Evolutionary conservation across 495 filamentous ascomycete species (phyloP), one percentile per base, ranked within the genome.

Genomic region (Aspergillus panamensis): DNA sequence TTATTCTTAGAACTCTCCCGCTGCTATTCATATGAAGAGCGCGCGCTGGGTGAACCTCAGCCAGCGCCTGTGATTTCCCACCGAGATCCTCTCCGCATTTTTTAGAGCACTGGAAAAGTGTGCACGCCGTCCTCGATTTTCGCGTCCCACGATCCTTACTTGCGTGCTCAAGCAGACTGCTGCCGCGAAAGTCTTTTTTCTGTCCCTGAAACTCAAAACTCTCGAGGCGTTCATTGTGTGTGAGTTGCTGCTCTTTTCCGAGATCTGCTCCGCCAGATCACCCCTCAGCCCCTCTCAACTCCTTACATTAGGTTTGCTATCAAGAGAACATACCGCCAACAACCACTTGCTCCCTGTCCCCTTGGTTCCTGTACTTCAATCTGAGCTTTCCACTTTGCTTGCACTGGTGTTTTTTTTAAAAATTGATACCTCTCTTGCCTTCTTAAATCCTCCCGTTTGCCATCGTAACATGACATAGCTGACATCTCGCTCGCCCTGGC

Each of bases 211-310:
- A 54, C 40, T 59, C 58, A 59, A 59, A 60, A 58, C 64, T 66
- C 67, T 67, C 69, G 71, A 73, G 72, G 72, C 74, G 72, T 75
- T 77, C 72, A 71, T 76, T 71, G 70, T 73, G 72, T 74, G 71
- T 64, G 53, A 65, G 59, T 65, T 54, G 62, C 62, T 58, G 44
- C 60, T 67, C 63, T 59, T 61, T 68, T 63, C 59, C 65, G 58
- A 65, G 68, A 67, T 71, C 69, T 55, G 62, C 66, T 60, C 66
- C 68, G 63, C 67, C 69, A 64, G 61, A 66, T 63, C 68, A 69
- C 72, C 69, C 74, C 72, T 74, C 69, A 70, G 65, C 74, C 72
- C 71, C 72, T 74, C 71, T 67, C 62, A 53, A 48, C 62, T 71
- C 74, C 74, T 77, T 75, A 71, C 72, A 71, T 74, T 49, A 48